Conservation (phyloP, 345 rosid species). For the Syzygium grande region DNA sequence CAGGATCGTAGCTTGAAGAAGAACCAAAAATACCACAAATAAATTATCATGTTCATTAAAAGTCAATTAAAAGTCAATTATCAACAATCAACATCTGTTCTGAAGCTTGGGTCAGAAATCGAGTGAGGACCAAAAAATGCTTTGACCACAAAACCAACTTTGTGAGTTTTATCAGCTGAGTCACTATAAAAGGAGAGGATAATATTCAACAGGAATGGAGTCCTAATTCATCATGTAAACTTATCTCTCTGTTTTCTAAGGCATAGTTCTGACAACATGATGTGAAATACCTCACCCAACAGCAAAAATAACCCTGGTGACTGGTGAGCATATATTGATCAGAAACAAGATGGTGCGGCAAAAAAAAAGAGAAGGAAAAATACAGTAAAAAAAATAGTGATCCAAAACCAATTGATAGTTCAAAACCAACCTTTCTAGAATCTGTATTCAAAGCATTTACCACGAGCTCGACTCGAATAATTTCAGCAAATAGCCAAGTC, state of each 20-base stretch:
- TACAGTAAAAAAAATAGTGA: not conserved
- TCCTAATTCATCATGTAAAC: not conserved
- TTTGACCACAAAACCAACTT: not conserved
- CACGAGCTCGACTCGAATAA: slow-evolving; percentile 82
- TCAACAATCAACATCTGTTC: not conserved
- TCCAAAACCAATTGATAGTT: not conserved
- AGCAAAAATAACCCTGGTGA: not conserved
- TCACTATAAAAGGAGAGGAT: not conserved
- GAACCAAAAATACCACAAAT: not conserved
- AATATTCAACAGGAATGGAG: not conserved
- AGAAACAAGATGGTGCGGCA: not conserved
- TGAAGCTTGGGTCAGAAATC: not conserved
- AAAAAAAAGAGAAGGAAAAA: not conserved
- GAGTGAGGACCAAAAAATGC: not conserved
- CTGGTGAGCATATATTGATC: not conserved
- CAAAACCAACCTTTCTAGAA: slow-evolving; percentile 66
- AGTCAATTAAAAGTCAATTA: not conserved
- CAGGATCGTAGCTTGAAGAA: not conserved
- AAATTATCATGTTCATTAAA: not conserved
- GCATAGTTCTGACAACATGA: not conserved
- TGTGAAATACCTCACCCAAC: not conserved
- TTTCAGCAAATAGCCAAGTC: slow-evolving; percentile 90
- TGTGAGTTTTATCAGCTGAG: not conserved
- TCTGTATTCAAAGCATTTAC: slow-evolving; percentile 68
- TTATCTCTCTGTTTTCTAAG: not conserved